Conservation (phyloP, 1,284 basidiomycete genomes). For the Apiotrichum porosum region DNA sequence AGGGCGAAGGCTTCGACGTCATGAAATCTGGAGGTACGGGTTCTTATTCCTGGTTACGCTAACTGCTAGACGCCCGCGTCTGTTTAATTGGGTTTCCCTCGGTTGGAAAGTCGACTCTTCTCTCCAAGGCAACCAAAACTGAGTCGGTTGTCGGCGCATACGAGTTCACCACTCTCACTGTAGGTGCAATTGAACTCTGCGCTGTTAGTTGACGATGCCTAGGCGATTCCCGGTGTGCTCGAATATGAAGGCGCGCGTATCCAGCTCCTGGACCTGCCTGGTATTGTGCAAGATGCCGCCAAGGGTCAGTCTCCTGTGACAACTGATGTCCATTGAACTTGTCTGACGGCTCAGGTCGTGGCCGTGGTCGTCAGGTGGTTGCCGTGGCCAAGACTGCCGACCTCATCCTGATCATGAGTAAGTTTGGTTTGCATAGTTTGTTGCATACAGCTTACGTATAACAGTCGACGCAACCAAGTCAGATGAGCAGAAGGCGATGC, state of each 20-base stretch:
- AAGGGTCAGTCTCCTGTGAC: conserved; percentile 56
- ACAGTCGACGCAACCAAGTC: conserved; percentile 91
- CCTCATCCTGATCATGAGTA: conserved; percentile 87
- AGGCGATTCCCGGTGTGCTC: conserved; percentile 91
- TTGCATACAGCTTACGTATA: no score
- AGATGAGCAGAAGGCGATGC: conserved; percentile 77
- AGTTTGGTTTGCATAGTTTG: no score
- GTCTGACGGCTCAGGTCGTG: conserved; percentile 57
- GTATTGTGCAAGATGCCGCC: conserved; percentile 95
- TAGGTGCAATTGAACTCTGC: conserved; percentile 50
- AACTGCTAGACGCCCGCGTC: conserved; percentile 68
- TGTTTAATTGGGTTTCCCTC: conserved; percentile 92
- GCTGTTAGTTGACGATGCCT: neutral
- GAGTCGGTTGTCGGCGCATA: conserved; percentile 84
- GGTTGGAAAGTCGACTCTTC: conserved; percentile 90
- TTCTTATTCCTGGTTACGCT: neutral
- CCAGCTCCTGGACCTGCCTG: conserved; percentile 90
- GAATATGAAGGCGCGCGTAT: conserved; percentile 90
- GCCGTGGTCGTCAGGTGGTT: conserved; percentile 92
- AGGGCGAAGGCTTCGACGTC: conserved; percentile 86
- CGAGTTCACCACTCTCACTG: conserved; percentile 90
- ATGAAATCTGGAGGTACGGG: conserved; percentile 70
- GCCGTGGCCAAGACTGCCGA: conserved; percentile 92
- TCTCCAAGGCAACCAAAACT: conserved; percentile 89
- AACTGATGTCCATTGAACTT: neutral